A percentile compares a stretch with the other conserved stretches of the same genome.
Evolutionary conservation across 2,329 filamentous ascomycete species (phyloP).

Genomic region (Chrysoporthe deuterocubensis): DNA sequence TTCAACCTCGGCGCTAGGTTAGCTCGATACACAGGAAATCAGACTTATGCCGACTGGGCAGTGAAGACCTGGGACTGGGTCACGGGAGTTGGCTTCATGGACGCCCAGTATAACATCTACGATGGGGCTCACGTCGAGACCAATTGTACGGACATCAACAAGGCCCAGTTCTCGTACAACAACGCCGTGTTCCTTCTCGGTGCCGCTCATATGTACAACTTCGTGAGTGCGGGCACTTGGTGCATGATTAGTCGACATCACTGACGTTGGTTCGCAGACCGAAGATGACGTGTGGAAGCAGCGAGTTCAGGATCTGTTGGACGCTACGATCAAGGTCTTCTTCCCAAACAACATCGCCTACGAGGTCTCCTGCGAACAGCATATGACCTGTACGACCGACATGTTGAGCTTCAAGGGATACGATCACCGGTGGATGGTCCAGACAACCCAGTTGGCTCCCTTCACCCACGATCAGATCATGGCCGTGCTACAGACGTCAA

Average conservation of each 20-base stretch:
- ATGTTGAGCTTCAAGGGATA: slow-evolving; percentile 31
- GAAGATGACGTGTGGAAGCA: slow-evolving; percentile 26
- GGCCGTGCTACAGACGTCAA: slow-evolving; percentile 21
- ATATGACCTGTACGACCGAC: slow-evolving; percentile 30
- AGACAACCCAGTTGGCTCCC: slow-evolving; percentile 28
- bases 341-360: slow-evolving; percentile 28
- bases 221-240: slow-evolving; percentile 39
- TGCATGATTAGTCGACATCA: too few species aligned
- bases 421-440: slow-evolving; percentile 29
- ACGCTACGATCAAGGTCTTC: slow-evolving; percentile 42
- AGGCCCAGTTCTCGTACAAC: slow-evolving; percentile 63
- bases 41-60: slow-evolving; percentile 79
- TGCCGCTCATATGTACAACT: slow-evolving; percentile 39
- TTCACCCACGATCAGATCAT: slow-evolving; percentile 28
- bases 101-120: slow-evolving; percentile 62
- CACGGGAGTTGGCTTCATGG: slow-evolving; percentile 58
- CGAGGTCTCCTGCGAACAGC: slow-evolving; percentile 28
- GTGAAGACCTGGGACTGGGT: slow-evolving; percentile 75
- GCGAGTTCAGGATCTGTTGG: slow-evolving; percentile 24
- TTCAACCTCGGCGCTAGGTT: slow-evolving; percentile 62
- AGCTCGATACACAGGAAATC: slow-evolving; percentile 74
- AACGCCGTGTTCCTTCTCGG: slow-evolving; percentile 86
- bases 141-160: slow-evolving; percentile 59
- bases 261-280: slow-evolving; percentile 21
- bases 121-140: slow-evolving; percentile 62